phyloP scores from a whole-genome alignment of 2,329 filamentous ascomycete species.

The Colletotrichum sp. region DNA sequence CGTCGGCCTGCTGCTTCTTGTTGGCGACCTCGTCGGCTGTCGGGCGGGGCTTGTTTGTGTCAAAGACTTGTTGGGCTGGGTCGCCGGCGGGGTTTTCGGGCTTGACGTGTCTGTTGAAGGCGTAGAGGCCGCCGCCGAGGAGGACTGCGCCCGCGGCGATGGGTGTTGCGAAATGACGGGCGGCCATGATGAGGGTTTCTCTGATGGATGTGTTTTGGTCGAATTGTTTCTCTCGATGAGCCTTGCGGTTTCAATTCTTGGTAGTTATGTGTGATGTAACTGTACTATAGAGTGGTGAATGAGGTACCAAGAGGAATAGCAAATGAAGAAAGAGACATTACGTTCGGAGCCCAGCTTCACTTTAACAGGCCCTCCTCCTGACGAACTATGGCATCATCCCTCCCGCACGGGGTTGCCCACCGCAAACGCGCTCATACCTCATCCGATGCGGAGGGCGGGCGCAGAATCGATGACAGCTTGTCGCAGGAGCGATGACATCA shows the following conservation, averaged over 20 bases:
- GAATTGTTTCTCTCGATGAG: background rate
- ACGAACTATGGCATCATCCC: constrained; percentile 21
- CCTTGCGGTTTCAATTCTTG: background rate
- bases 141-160: constrained; percentile 8
- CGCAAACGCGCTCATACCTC: background rate
- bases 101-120: background rate
- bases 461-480: constrained; percentile 22
- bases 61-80: background rate
- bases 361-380: background rate
- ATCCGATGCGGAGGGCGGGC: background rate
- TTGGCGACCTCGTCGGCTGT: constrained; percentile 1
- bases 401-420: background rate
- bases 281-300: background rate
- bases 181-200: background rate
- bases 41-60: background rate
- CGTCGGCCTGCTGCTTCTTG: constrained; percentile 24
- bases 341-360: background rate
- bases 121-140: constrained; percentile 18
- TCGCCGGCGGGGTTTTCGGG: background rate
- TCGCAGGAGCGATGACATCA: constrained; percentile 20
- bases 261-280: background rate
- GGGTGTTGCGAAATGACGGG: background rate
- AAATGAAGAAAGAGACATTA: background rate
- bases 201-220: background rate
- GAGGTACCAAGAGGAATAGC: background rate